phyloP scores from a whole-genome alignment of 176 grass and related monocot genomes.

The Musa acuminata region DNA sequence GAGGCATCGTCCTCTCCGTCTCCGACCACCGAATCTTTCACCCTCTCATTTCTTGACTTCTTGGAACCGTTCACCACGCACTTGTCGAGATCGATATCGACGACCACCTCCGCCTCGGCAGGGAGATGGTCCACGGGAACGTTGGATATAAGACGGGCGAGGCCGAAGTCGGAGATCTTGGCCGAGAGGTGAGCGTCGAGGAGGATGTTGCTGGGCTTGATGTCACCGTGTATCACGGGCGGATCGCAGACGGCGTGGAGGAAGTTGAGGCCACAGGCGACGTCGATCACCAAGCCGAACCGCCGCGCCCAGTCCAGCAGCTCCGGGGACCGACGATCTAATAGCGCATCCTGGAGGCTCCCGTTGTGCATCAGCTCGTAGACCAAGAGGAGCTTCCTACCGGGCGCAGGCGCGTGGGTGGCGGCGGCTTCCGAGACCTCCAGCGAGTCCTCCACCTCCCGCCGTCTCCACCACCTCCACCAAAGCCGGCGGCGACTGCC shows the following conservation, averaged over 20 bases:
- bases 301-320: slow-evolving; percentile 59
- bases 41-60: background rate
- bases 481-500: background rate
- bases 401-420: background rate
- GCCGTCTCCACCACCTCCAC: slow-evolving; percentile 18
- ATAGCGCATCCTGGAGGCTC: slow-evolving; percentile 80
- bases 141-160: slow-evolving; percentile 44
- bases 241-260: slow-evolving; percentile 64
- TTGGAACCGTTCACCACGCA: slow-evolving; percentile 8
- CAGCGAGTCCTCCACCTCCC: slow-evolving; percentile 16
- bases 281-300: slow-evolving; percentile 61
- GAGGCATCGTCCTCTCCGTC: slow-evolving; percentile 12
- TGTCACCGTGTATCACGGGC: slow-evolving; percentile 80
- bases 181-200: slow-evolving; percentile 60
- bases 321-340: slow-evolving; percentile 54
- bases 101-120: slow-evolving; percentile 21
- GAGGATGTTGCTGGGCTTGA: slow-evolving; percentile 95
- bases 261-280: slow-evolving; percentile 66
- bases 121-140: background rate
- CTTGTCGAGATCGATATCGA: slow-evolving; percentile 23
- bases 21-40: background rate
- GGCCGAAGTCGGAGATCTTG: slow-evolving; percentile 83
- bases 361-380: slow-evolving; percentile 97
- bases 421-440: slow-evolving; percentile 2
- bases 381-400: slow-evolving; percentile 51